phyloP scores from a whole-genome alignment of 148 eudicot genomes.

The Diospyros kaki region DNA sequence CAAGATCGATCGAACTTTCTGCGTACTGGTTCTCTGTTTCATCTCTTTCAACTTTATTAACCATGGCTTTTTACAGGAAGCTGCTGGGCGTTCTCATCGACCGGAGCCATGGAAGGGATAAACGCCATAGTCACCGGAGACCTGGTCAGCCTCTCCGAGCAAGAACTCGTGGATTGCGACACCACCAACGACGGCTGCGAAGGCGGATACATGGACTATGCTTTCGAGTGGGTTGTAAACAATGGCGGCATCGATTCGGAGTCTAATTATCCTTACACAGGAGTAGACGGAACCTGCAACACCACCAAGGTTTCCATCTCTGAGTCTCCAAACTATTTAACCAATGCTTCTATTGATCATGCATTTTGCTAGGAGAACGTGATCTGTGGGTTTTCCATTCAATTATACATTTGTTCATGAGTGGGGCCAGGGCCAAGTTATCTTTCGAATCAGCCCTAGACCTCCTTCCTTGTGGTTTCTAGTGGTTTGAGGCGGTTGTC shows the following conservation, averaged over 20 bases:
- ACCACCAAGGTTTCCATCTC: conserved; percentile 33
- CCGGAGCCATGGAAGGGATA: conserved; percentile 60
- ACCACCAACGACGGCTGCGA: conserved; percentile 46
- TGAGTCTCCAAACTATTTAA: background rate
- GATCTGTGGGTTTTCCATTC: too few relatives aligned
- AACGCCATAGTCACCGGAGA: conserved; percentile 44
- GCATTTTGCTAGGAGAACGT: too few relatives aligned
- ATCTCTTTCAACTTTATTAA: too few relatives aligned
- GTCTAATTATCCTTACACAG: conserved; percentile 52
- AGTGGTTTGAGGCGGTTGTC: too few relatives aligned
- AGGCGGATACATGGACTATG: conserved; percentile 56
- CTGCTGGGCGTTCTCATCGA: conserved; percentile 56
- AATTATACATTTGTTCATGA: too few relatives aligned
- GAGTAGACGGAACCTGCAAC: conserved; percentile 36
- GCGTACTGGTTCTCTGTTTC: too few relatives aligned
- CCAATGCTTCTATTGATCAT: too few relatives aligned
- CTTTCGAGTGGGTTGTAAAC: conserved; percentile 54
- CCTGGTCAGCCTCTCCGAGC: conserved; percentile 53
- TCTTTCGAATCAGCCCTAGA: too few relatives aligned
- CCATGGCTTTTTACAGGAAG: conserved; percentile 33
- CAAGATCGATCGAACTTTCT: too few relatives aligned
- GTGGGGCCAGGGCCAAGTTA: too few relatives aligned
- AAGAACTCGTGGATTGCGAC: conserved; percentile 57
- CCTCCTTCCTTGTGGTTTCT: too few relatives aligned
- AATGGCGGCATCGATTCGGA: conserved; percentile 54